A percentile compares a stretch with the other conserved stretches of the same genome.
These are phyloP conservation scores for Schwanniomyces vanrijiae DNA, from an alignment of 805 yeast genomes.

Conservation along the genomic window DNA sequence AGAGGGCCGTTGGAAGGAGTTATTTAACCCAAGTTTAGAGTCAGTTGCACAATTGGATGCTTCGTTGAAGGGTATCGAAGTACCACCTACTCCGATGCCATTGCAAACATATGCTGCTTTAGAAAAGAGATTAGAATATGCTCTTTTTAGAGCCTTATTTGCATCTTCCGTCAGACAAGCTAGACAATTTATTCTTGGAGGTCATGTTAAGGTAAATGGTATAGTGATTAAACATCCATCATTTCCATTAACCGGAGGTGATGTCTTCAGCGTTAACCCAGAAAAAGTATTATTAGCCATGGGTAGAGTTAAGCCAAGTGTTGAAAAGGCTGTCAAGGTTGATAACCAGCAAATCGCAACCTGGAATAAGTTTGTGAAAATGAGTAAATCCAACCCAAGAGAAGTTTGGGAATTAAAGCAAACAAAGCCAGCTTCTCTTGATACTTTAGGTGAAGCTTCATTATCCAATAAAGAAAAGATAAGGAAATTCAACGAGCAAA, in stretches of 20 bases:
- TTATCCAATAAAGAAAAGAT: constrained; percentile 15
- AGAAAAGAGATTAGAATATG: constrained; percentile 88
- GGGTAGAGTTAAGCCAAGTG: constrained; percentile 81
- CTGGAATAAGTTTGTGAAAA: constrained; percentile 73
- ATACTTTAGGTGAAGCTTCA: constrained; percentile 19
- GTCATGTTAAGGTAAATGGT: constrained; percentile 86
- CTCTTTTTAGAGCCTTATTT: constrained; percentile 87
- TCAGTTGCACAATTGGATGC: constrained; percentile 91
- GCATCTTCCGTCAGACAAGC: constrained; percentile 95
- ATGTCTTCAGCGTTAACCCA: constrained; percentile 81
- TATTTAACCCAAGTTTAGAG: constrained; percentile 68
- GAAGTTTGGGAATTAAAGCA: constrained; percentile 52
- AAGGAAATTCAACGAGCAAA: constrained; percentile 32
- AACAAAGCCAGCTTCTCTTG: constrained; percentile 40
- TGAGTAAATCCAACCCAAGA: constrained; percentile 57
- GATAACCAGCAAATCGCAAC: constrained; percentile 70
- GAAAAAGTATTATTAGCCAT: constrained; percentile 81
- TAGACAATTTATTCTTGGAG: constrained; percentile 77
- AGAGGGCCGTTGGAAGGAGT: constrained; percentile 75
- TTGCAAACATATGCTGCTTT: constrained; percentile 85
- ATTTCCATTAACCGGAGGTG: constrained; percentile 78
- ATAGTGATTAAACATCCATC: constrained; percentile 75
- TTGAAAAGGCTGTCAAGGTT: constrained; percentile 62
- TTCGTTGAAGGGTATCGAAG: constrained; percentile 59
- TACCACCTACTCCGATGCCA: constrained; percentile 73